These are phyloP conservation scores for Hymenoscyphus salicellus DNA, from an alignment of 2,329 filamentous ascomycete species.

Conservation along the genomic window DNA sequence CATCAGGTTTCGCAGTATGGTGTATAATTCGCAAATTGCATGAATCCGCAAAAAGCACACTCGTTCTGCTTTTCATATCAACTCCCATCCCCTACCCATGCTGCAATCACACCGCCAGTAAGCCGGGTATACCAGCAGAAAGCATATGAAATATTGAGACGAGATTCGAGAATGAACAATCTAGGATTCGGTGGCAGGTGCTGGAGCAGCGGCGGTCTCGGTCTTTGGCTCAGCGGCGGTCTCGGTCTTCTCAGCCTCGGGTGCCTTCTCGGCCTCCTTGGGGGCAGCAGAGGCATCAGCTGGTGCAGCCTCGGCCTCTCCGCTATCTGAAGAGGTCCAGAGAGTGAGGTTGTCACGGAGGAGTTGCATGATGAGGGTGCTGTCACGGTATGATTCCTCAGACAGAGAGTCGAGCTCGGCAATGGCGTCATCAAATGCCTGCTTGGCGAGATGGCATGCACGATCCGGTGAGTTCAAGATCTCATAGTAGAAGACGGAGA, in stretches of 20 bases:
- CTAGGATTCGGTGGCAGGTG: conserved; percentile 53
- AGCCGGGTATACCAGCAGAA: conserved; percentile 34
- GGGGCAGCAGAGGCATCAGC: conserved; percentile 47
- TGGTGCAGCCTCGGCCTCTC: conserved; percentile 64
- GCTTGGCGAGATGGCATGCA: conserved; percentile 97
- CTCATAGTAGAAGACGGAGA: conserved; percentile 99
- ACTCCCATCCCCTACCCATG: conserved; percentile 37
- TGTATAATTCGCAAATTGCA: conserved; percentile 24
- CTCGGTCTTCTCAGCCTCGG: conserved; percentile 38
- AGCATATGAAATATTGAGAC: conserved; percentile 39
- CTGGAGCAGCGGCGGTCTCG: conserved; percentile 36
- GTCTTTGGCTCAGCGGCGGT: conserved; percentile 28
- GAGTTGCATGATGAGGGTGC: conserved; percentile 98
- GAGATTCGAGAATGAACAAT: conserved; percentile 37
- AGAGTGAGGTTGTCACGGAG: conserved; percentile 97
- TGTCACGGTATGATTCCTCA: conserved; percentile 98
- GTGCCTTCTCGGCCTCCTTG: conserved; percentile 58
- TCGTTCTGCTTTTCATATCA: conserved; percentile 38
- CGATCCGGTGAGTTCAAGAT: conserved; percentile 97
- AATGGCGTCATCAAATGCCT: conserved; percentile 98
- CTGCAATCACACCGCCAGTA: conserved; percentile 36
- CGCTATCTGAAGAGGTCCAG: conserved; percentile 92
- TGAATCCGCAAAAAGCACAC: conserved; percentile 34
- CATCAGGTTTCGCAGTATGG: conserved; percentile 38
- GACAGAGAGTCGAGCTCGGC: conserved; percentile 94